Base-by-base conservation (phyloP, 2,329 filamentous ascomycete genomes). In the Aspergillus sp. region DNA sequence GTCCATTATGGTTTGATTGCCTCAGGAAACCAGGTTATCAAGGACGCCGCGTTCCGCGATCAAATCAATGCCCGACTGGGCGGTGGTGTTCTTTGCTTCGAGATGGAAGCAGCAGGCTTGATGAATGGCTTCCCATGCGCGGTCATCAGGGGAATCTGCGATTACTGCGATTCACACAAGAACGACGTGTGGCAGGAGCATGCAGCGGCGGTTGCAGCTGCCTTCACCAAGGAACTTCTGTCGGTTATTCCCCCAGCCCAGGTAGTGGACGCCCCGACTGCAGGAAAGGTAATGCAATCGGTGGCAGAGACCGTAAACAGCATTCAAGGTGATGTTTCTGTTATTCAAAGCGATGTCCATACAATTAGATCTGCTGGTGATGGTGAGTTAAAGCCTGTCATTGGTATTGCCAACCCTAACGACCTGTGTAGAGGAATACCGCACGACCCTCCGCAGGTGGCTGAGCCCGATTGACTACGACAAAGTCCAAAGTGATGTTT, bases 61-160 rank as follows among this genome's bases (percentile, higher is more conserved):
- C 33, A 21, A n/a, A 40, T 50, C 31, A 39, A 50, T 23, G 48
- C 9, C 12, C 14, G 19, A 9, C 33, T 50, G n/a, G 31, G 48
- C 6, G 31, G 48, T 15, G 21, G 35, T 15, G 33, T 50, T 11
- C 19, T 39, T 8, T 50, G 48, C 21, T 50, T 50, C 21, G 48
- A 50, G 31, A 50, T 50, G 48, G 48, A 50, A 15, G 48, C 48
- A 39, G 48, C 48, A 5, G 48, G 48, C 9, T n/a, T 50, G 31
- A 50, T 50, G 48, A 39, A 39, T 17, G 23, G 35, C 19, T 49
- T 51, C n/a, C 54, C 46, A 3, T 50, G 48, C 31, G 33, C 49
- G 9, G 56, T 65, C 11, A 60, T 70, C 23, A 59, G 67, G 3
- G 66, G 67, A 1, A 65, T 65, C 31, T 56, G 56, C 31, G 60